phyloP scores from a whole-genome alignment of 2,329 filamentous ascomycete genomes.

The Penicillium sp. region DNA sequence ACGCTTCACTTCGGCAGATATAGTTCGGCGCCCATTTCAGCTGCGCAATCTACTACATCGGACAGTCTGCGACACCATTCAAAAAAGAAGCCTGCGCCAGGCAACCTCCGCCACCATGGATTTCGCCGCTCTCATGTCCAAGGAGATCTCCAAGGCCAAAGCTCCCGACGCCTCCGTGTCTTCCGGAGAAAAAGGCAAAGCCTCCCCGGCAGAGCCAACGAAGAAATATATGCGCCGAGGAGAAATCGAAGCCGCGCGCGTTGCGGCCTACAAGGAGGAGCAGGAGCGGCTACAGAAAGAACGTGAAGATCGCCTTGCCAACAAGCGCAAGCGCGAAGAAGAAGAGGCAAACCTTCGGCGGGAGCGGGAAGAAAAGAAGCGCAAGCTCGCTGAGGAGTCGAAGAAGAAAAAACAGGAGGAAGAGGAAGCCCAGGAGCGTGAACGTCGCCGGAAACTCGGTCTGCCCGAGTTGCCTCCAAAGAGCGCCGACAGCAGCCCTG shows the following conservation, averaged over 20 bases:
- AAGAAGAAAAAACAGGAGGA: conserved; percentile 64
- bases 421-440: conserved; percentile 67
- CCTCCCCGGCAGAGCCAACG: conserved; percentile 24
- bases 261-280: conserved; percentile 74
- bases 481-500: conserved; percentile 21
- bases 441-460: conserved; percentile 69
- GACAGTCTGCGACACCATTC: background rate
- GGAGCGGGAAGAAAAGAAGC: conserved; percentile 74
- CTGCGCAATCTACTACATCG: background rate
- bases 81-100: background rate
- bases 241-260: conserved; percentile 77
- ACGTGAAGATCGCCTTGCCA: conserved; percentile 62
- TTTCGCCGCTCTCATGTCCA: conserved; percentile 88
- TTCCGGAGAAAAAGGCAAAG: conserved; percentile 18
- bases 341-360: conserved; percentile 68
- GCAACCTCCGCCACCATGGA: conserved; percentile 62
- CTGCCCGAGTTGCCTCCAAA: conserved; percentile 64
- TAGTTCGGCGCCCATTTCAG: background rate
- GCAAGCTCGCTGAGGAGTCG: conserved; percentile 75
- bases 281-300: conserved; percentile 70
- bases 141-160: conserved; percentile 82
- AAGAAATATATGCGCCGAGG: conserved; percentile 82
- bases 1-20: background rate
- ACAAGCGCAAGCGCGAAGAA: conserved; percentile 86
- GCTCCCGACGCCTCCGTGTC: conserved; percentile 38